Base-by-base conservation (phyloP, 768 basidiomycete genomes). In the Kwoniella mangroviensis region DNA sequence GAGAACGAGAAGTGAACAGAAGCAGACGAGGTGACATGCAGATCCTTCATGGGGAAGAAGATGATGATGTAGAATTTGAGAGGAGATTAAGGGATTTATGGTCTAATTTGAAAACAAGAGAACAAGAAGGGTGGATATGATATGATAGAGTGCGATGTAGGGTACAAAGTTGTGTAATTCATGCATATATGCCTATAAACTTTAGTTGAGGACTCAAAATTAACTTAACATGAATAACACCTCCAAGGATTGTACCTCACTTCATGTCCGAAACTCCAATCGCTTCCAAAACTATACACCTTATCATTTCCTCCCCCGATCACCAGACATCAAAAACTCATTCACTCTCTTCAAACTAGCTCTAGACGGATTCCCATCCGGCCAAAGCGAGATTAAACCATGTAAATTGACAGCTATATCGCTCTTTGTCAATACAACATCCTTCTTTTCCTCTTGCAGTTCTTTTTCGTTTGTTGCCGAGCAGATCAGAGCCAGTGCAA, bases 331-430 rank as follows among this genome's bases (percentile, higher is more conserved):
- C 5, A 92, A 81, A 73, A 87, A 91, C 72, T 90, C 89, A 77
- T 94, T 93, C 55, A 92, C 87, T 15, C 89, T 84, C 81, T 92
- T 92, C 69, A 98, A 85, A 10, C 91, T 92, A 17, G 88, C 86
- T 52, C 94, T 87, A 11, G 92, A 89, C 0, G 96, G 95, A 79
- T 97, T 98, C 3, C 90, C 91, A 64, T 85, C 84, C 5, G 92
- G 91, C 62, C 87, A 84, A 72, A 88, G 90, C 21, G 90, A 85
- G 68, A 94, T 90, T 58, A 98, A 88, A 92, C 92, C 93, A 79
- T 98, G 90, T 43, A 98, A 85, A 19, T 93, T 87, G 13, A 85
- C 89, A 12, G 88, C 88, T 71, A 98, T 88, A 13, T 86, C 83
- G 21, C 85, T 82, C 81, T 97, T 97, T 72, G 85, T 86, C 54